A percentile compares a stretch with the other conserved stretches of the same genome.
phyloP scores from a whole-genome alignment of 805 yeast genomes.

The Starmera quercuum region DNA sequence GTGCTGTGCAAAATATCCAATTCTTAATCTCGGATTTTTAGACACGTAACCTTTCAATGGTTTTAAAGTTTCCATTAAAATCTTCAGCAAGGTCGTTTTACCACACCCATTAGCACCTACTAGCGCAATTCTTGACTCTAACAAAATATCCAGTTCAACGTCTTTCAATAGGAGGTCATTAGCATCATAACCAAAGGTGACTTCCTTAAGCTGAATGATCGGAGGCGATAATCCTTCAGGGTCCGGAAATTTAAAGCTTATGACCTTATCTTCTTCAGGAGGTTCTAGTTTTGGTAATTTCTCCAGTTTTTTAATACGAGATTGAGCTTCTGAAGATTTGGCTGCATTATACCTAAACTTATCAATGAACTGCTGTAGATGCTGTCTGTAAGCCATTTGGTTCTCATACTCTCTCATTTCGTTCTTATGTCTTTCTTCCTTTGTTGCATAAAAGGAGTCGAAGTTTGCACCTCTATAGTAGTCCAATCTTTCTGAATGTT shows the following conservation, averaged over 20 bases:
- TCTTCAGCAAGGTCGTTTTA: constrained; percentile 88
- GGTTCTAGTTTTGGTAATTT: constrained; percentile 88
- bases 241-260: constrained; percentile 89
- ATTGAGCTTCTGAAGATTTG: constrained; percentile 94
- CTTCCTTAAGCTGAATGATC: constrained; percentile 78
- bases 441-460: constrained; percentile 85
- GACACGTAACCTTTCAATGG: constrained; percentile 78
- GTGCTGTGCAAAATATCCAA: constrained; percentile 97
- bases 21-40: constrained; percentile 77
- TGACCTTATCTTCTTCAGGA: constrained; percentile 84
- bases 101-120: constrained; percentile 99
- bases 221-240: constrained; percentile 94
- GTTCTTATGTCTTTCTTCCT: constrained; percentile 91
- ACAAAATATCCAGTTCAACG: constrained; percentile 84
- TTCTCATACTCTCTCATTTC: constrained; percentile 93
- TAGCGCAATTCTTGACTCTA: constrained; percentile 91
- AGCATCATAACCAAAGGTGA: constrained; percentile 76
- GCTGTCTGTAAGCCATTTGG: constrained; percentile 93
- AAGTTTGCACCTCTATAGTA: constrained; percentile 92
- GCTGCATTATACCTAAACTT: constrained; percentile 97
- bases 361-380: constrained; percentile 90
- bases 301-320: constrained; percentile 93
- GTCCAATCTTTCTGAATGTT: constrained; percentile 94
- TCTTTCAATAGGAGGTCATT: constrained; percentile 56
- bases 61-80: constrained; percentile 67